Evolutionary conservation across 2,329 filamentous ascomycete genomes (phyloP).

Genomic region (Truncatella angustata): DNA sequence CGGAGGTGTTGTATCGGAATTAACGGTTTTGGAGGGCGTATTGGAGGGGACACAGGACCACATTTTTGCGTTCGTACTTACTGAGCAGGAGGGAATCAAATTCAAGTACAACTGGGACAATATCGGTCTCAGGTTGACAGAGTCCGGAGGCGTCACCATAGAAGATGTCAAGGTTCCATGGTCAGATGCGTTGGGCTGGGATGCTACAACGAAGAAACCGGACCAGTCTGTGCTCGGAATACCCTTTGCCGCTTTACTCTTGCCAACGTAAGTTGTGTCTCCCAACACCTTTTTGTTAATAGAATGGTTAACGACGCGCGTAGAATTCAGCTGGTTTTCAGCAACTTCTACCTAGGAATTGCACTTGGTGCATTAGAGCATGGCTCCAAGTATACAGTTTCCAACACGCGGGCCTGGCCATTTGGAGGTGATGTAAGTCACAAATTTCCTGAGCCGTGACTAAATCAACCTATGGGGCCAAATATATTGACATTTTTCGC

Average conservation of each 20-base stretch:
- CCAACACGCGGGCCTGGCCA: constrained; percentile 60
- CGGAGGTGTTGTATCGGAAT: constrained; percentile 63
- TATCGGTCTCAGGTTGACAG: constrained; percentile 60
- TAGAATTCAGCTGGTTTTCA: constrained; percentile 63
- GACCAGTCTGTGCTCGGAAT: constrained; percentile 48
- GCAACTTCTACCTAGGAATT: constrained; percentile 48
- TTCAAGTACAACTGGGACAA: constrained; percentile 64
- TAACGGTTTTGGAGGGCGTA: constrained; percentile 60
- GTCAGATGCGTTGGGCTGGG: constrained; percentile 63
- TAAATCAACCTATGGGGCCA: background rate
- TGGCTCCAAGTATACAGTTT: constrained; percentile 55
- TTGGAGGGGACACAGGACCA: constrained; percentile 57
- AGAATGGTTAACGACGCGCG: too few relatives aligned
- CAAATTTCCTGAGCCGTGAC: background rate
- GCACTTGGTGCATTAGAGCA: constrained; percentile 56
- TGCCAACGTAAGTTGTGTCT: constrained; percentile 53
- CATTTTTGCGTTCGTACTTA: constrained; percentile 61
- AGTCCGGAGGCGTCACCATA: constrained; percentile 62
- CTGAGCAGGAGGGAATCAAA: constrained; percentile 54
- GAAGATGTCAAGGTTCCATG: constrained; percentile 55
- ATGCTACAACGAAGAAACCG: constrained; percentile 46
- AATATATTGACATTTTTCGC: too few relatives aligned
- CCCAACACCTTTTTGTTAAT: too few relatives aligned
- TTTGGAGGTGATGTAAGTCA: constrained; percentile 55
- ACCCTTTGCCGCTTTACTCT: constrained; percentile 54